Evolutionary conservation across 192 early-diverging fungal species (phyloP).

Genomic region (Coemansia umbellata): DNA sequence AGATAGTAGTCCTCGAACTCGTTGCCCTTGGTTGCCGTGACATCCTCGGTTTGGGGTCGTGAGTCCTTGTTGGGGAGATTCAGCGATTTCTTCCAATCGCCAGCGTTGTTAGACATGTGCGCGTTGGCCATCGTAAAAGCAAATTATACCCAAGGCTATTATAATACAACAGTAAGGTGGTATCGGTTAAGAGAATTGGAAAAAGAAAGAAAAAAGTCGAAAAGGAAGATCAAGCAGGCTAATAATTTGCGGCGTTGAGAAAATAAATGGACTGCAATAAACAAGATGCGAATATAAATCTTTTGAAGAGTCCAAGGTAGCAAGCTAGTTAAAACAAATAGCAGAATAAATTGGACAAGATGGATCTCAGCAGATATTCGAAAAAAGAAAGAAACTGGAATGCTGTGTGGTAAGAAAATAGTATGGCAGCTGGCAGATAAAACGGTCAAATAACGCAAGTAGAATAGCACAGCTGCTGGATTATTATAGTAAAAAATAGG

Average conservation of each 20-base stretch:
- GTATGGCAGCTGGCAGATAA: too few relatives aligned
- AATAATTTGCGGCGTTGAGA: not conserved
- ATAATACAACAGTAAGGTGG: slow-evolving; percentile 31
- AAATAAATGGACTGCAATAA: too few relatives aligned
- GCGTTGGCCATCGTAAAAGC: slow-evolving; percentile 45
- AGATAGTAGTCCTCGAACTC: slow-evolving; percentile 99
- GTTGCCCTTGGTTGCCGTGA: slow-evolving; percentile 96
- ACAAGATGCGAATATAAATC: too few relatives aligned
- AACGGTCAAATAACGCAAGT: too few relatives aligned
- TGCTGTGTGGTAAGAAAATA: too few relatives aligned
- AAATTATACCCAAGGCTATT: slow-evolving; percentile 16
- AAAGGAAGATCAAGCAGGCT: not conserved
- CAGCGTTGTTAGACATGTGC: slow-evolving; percentile 35
- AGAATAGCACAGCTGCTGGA: too few relatives aligned
- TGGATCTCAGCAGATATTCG: too few relatives aligned
- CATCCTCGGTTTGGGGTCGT: slow-evolving; percentile 96
- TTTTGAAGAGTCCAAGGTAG: too few relatives aligned
- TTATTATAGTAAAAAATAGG: too few relatives aligned
- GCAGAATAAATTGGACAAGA: slow-evolving; percentile 1
- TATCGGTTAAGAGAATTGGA: not conserved
- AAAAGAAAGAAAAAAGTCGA: not conserved
- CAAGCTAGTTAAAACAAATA: slow-evolving; percentile 6
- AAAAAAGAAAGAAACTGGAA: too few relatives aligned
- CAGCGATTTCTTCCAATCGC: slow-evolving; percentile 75
- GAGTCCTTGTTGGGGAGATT: slow-evolving; percentile 78